Conservation (phyloP, 306 rosid genomes). For the Rubus idaeus region DNA sequence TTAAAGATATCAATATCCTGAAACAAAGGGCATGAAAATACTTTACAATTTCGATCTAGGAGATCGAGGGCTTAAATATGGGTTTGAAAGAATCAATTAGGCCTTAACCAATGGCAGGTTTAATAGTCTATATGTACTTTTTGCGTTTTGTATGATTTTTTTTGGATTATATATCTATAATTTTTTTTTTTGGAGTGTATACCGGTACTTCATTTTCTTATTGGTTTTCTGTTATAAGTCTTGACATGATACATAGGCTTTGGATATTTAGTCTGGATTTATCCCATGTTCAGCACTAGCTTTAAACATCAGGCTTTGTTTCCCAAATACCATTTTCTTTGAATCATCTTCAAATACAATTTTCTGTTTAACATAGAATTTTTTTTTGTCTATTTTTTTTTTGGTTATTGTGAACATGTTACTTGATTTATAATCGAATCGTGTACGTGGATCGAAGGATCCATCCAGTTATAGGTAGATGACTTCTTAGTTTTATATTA, state of each 20-base stretch:
- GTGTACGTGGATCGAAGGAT: not conserved
- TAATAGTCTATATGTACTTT: not conserved
- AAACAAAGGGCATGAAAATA: not conserved
- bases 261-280: not conserved
- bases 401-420: not conserved
- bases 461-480: not conserved
- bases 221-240: too few species aligned
- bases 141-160: not conserved
- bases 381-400: not conserved
- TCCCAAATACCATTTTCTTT: not conserved
- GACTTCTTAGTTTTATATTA: not conserved
- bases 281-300: not conserved
- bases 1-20: not conserved
- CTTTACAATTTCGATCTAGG: not conserved
- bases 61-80: not conserved
- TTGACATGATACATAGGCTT: not conserved
- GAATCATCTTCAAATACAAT: not conserved
- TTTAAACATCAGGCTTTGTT: not conserved
- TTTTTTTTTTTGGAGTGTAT: not conserved
- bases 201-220: too few species aligned
- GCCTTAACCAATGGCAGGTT: not conserved
- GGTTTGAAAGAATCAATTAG: not conserved
- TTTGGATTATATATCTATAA: not conserved
- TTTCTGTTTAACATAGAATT: not conserved
- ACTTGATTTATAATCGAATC: not conserved